Percentiles rank a stretch among this genome's conserved stretches.
Evolutionary conservation across 2,329 filamentous ascomycete genomes (phyloP).

Genomic region (Remersonia thermophila): DNA sequence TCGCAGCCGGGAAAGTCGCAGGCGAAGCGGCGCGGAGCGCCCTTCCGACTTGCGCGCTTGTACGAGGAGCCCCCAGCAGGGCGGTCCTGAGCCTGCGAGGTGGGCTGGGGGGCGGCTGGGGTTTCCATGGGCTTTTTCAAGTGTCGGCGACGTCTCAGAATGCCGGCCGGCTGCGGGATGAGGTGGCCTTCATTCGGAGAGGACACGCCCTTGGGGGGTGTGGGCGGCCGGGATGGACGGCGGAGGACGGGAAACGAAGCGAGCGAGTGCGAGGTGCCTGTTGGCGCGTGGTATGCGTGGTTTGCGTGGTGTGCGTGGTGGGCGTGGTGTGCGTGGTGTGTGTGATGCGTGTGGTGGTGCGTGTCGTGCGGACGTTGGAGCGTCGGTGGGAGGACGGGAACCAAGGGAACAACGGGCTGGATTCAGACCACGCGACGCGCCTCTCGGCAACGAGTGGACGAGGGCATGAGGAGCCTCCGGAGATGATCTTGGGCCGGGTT

Average conservation of each 20-base stretch:
- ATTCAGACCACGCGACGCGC: constrained; percentile 6
- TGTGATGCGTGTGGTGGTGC: too few relatives aligned
- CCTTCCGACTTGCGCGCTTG: constrained; percentile 40
- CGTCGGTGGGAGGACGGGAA: neutral
- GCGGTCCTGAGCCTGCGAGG: constrained; percentile 6
- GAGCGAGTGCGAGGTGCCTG: neutral
- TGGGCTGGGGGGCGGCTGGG: constrained; percentile 3
- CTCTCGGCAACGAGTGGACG: constrained; percentile 5
- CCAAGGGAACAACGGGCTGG: neutral
- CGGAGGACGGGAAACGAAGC: neutral
- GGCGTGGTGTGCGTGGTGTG: too few relatives aligned
- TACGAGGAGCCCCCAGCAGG: constrained; percentile 20
- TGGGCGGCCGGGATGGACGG: too few relatives aligned
- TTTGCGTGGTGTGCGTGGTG: neutral
- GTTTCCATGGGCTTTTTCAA: constrained; percentile 11
- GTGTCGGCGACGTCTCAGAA: neutral
- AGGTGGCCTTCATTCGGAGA: constrained; percentile 4
- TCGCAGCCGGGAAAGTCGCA: constrained; percentile 62
- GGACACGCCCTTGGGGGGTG: too few relatives aligned
- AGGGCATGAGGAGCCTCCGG: constrained; percentile 4
- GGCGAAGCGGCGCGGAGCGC: constrained; percentile 39
- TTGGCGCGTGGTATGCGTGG: too few relatives aligned
- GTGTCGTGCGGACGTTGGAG: too few relatives aligned
- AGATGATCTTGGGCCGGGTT: too few relatives aligned
- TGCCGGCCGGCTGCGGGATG: constrained; percentile 1